Evolutionary conservation across 1,139 yeast genomes (phyloP).

Genomic region (Saccharomycopsis hybrid): DNA sequence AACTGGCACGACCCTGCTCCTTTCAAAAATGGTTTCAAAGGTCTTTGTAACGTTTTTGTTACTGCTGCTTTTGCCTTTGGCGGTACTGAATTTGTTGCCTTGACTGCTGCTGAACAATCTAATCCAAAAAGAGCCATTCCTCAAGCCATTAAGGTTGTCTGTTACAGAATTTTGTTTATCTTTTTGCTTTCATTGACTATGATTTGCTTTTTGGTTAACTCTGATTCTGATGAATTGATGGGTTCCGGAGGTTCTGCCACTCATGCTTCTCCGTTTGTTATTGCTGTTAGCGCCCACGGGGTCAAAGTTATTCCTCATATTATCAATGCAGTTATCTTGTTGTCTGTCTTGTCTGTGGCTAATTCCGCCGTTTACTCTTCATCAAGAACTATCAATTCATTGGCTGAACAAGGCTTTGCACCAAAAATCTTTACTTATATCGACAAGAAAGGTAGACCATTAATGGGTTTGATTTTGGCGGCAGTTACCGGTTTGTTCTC

Average conservation of each 20-base stretch:
- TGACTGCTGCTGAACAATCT: slow-evolving; percentile 84
- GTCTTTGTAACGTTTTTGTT: slow-evolving; percentile 75
- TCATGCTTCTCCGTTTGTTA: slow-evolving; percentile 67
- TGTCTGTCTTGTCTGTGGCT: slow-evolving; percentile 64
- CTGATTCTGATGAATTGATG: slow-evolving; percentile 42
- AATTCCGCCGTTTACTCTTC: slow-evolving; percentile 67
- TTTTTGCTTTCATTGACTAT: slow-evolving; percentile 56
- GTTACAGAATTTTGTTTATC: slow-evolving; percentile 65
- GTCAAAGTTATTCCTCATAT: slow-evolving; percentile 65
- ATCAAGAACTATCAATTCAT: slow-evolving; percentile 52
- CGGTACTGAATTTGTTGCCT: slow-evolving; percentile 76
- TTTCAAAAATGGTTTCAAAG: slow-evolving; percentile 58
- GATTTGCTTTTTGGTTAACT: slow-evolving; percentile 66
- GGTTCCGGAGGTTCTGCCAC: slow-evolving; percentile 38
- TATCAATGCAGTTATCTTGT: slow-evolving; percentile 66
- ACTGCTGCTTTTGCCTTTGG: slow-evolving; percentile 85
- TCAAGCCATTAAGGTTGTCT: slow-evolving; percentile 66
- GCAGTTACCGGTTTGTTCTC: slow-evolving; percentile 45
- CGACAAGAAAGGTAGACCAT: slow-evolving; percentile 58
- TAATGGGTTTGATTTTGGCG: slow-evolving; percentile 39
- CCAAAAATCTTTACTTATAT: slow-evolving; percentile 50
- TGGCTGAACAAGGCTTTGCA: slow-evolving; percentile 56
- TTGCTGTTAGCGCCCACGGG: slow-evolving; percentile 64
- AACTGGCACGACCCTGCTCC: slow-evolving; percentile 66
- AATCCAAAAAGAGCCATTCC: slow-evolving; percentile 75